Conservation (phyloP, 2,329 filamentous ascomycete genomes). For the Meredithiella fracta region DNA sequence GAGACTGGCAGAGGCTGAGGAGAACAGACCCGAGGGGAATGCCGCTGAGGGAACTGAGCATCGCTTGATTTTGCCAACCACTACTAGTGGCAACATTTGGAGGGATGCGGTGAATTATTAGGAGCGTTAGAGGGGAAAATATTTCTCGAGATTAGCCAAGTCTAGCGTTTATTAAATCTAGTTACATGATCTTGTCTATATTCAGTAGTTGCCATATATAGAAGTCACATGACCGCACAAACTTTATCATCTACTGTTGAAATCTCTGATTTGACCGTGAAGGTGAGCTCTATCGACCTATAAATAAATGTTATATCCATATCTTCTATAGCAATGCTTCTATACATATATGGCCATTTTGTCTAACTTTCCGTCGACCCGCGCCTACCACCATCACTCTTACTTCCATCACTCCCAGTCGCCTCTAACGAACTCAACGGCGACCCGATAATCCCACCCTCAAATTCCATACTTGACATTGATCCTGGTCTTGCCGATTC, state of each 20-base stretch:
- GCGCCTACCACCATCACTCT: not conserved
- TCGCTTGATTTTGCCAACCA: not conserved
- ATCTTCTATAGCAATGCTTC: too few species aligned
- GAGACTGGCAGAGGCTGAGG: not conserved
- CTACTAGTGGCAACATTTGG: not conserved
- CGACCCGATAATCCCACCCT: not conserved
- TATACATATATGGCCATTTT: too few species aligned
- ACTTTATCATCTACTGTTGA: not conserved
- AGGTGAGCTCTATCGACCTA: too few species aligned
- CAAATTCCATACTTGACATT: conserved; percentile 7
- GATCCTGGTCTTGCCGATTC: conserved; percentile 2
- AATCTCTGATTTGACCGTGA: too few species aligned
- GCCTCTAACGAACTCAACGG: not conserved
- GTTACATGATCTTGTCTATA: not conserved
- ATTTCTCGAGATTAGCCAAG: too few species aligned
- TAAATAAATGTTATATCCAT: too few species aligned
- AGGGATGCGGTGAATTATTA: too few species aligned
- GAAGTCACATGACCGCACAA: not conserved
- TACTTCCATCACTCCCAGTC: not conserved
- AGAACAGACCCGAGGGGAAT: not conserved
- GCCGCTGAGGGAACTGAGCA: not conserved
- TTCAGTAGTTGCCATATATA: not conserved
- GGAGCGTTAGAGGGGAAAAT: too few species aligned
- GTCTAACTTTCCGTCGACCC: not conserved
- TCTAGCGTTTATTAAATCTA: too few species aligned